Base-by-base conservation (phyloP, 495 filamentous ascomycete species). In the Aspergillus ostianus region DNA sequence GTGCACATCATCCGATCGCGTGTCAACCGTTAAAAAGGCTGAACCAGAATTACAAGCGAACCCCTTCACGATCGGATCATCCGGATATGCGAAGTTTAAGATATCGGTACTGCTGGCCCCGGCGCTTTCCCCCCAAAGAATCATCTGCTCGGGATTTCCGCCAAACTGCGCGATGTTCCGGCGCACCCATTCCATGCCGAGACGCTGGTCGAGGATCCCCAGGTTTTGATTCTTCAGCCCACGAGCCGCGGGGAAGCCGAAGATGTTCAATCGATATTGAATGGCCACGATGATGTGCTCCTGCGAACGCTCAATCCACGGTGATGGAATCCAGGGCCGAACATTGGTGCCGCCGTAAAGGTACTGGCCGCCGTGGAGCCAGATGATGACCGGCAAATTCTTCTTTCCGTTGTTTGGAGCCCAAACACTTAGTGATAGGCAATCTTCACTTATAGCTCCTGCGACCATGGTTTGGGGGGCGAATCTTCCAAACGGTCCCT, bases 191-290 rank as follows among this genome's bases (percentile, higher is more conserved):
- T 82, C 72, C 6, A 85, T 70, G 7, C 79, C 82, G 67, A 84
- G 73, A 32, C 86, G 80, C 66, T 87, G 82, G 70, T 89, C 85
- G 13, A 84, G 73, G 4, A 83, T 75, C 12, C 85, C 85, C 6
- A 80, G 69, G 60, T 79, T 82, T 19, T 82, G 26, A 47, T 63
- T 36, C 19, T 60, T 45, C 36, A 73, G 47, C 8, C 62, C 65
- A 20, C 58, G 50, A 19, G 69, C 74, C 48, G 74, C 71, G 48
- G 81, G 79, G 49, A 80, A 85, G n/a, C 83, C 83, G 51, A 83
- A 80, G 63, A 84, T 77, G 66, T 82, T 81, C 53, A 84, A 54
- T 17, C 84, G 81, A 64, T 86, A 85, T 70, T 84, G 85, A 64
- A 84, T 71, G 4, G 70, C 68, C 17, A 85, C 81, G 47, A 84